These are phyloP conservation scores for Erythrophleum ivorense DNA, from an alignment of 331 rosid species.

Conservation along the genomic window DNA sequence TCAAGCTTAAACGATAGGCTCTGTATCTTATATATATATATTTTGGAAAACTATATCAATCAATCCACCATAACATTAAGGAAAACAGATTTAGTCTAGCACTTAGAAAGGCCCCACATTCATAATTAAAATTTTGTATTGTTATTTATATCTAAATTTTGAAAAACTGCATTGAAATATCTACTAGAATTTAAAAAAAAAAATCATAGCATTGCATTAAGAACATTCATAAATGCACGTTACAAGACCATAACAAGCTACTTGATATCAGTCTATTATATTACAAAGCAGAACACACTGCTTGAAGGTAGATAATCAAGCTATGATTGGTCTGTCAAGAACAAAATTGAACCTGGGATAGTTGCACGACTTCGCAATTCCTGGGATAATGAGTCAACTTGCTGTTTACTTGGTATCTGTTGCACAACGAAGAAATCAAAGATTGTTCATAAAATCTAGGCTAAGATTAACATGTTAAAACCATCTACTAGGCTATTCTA, in stretches of 20 bases:
- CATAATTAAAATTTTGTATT: neutral
- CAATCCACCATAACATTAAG: neutral
- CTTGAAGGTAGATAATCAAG: conserved; percentile 38
- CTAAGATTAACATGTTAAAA: conserved; percentile 21
- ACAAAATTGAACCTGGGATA: conserved; percentile 72
- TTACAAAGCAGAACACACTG: conserved; percentile 8
- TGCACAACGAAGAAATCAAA: conserved; percentile 26
- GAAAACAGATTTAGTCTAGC: neutral
- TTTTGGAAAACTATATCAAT: neutral
- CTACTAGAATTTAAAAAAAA: neutral
- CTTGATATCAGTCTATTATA: neutral
- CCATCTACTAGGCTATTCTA: conserved; percentile 5
- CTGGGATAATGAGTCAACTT: conserved; percentile 74
- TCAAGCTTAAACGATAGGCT: conserved; percentile 7
- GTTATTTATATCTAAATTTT: neutral
- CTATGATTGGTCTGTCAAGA: neutral
- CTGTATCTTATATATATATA: neutral
- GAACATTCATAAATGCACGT: neutral
- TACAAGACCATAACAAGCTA: neutral
- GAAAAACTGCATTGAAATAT: neutral
- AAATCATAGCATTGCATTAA: neutral
- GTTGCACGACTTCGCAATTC: conserved; percentile 78
- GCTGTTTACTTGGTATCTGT: conserved; percentile 89
- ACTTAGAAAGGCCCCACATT: neutral
- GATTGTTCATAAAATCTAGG: conserved; percentile 11